Evolutionary conservation across 768 basidiomycete genomes (phyloP).

Genomic region (Phaeolepiota aurea): DNA sequence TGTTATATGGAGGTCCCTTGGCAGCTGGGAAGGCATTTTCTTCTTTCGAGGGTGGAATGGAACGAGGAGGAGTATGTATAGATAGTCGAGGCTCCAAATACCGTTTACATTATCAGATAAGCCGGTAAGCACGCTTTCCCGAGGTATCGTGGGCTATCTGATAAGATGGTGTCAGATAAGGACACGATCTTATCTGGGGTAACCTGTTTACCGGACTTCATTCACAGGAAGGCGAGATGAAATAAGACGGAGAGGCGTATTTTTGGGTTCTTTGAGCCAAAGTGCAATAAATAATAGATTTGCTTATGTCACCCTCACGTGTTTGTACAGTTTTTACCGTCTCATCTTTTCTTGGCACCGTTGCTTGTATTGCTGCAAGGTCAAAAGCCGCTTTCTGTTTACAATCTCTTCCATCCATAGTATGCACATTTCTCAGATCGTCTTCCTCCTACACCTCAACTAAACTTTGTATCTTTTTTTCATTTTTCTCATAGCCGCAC

Average conservation of each 20-base stretch:
- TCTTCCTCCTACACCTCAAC: constrained; percentile 1
- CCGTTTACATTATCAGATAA: no score
- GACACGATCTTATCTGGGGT: not conserved
- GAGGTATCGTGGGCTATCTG: no score
- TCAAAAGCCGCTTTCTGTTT: constrained; percentile 7
- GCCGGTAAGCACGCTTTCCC: no score
- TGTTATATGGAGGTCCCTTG: no score
- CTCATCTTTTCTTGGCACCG: constrained; percentile 23
- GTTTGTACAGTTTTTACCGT: constrained; percentile 29
- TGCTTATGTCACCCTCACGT: constrained; percentile 28
- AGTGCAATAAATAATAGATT: no score
- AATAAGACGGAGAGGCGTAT: not conserved
- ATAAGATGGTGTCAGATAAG: no score
- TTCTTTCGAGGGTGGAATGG: not conserved
- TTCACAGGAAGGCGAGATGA: not conserved
- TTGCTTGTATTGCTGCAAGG: constrained; percentile 9
- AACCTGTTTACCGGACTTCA: not conserved
- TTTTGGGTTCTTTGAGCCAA: no score
- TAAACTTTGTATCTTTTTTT: constrained; percentile 1
- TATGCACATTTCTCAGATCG: not conserved
- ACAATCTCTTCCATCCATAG: constrained; percentile 5
- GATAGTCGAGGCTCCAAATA: not conserved
- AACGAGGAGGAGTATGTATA: not conserved
- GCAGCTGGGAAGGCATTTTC: no score
- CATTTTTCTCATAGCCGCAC: not conserved